Conservation (phyloP, 2,329 filamentous ascomycete species). For the Leptographium procerum region DNA sequence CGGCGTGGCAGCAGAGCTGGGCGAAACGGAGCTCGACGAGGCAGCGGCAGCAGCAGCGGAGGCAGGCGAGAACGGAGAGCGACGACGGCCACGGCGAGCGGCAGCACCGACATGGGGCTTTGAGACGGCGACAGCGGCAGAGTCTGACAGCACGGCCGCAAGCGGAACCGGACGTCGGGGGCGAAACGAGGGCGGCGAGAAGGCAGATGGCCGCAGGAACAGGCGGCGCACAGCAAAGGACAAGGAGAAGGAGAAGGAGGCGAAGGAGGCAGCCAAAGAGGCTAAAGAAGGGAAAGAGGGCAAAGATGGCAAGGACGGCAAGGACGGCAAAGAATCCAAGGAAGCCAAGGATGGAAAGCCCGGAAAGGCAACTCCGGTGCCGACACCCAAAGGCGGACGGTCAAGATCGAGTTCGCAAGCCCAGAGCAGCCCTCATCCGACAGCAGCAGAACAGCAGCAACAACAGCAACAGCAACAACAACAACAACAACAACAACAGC, state of each 20-base stretch:
- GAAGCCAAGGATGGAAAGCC: conserved; percentile 22
- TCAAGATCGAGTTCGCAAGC: conserved; percentile 45
- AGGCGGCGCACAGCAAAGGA: conserved; percentile 30
- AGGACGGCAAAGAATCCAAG: conserved; percentile 23
- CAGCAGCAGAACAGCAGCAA: conserved; percentile 3
- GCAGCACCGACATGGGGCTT: conserved; percentile 62
- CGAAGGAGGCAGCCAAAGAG: conserved; percentile 25
- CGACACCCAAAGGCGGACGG: conserved; percentile 29
- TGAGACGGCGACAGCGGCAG: conserved; percentile 33
- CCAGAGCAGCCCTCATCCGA: conserved; percentile 13
- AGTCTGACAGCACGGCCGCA: conserved; percentile 26
- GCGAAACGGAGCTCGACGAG: conserved; percentile 46
- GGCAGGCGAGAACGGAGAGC: conserved; percentile 47
- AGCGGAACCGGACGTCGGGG: conserved; percentile 34
- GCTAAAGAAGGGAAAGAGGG: conserved; percentile 24
- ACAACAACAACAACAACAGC: too few species aligned
- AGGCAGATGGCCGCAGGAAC: conserved; percentile 18
- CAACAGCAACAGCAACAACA: conserved; percentile 1
- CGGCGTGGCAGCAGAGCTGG: conserved; percentile 51
- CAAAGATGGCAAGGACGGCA: conserved; percentile 18
- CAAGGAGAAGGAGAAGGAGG: conserved; percentile 14
- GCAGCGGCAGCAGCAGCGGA: conserved; percentile 30
- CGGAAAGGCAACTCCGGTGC: conserved; percentile 4
- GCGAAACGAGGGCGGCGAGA: conserved; percentile 26
- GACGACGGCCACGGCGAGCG: conserved; percentile 49